These are phyloP conservation scores for Apiospora phragmitis DNA, from an alignment of 2,329 filamentous ascomycete species.

Conservation along the genomic window DNA sequence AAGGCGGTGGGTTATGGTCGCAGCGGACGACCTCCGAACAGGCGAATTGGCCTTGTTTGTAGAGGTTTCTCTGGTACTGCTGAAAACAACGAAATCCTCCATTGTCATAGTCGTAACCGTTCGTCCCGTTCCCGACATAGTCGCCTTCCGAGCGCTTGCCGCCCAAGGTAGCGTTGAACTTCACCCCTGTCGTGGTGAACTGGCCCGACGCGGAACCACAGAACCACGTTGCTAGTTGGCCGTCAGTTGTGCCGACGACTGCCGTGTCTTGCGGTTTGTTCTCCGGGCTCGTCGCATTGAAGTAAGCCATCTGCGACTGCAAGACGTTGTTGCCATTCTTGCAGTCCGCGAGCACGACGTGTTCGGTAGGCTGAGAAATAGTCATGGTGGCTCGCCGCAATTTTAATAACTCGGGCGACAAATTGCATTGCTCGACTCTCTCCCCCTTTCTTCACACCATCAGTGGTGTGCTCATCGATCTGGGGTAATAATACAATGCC, in stretches of 20 bases:
- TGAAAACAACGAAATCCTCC: slow-evolving; percentile 29
- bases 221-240: slow-evolving; percentile 26
- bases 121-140: slow-evolving; percentile 29
- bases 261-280: slow-evolving; percentile 24
- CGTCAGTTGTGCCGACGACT: slow-evolving; percentile 21
- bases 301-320: slow-evolving; percentile 34
- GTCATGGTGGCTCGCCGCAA: not conserved
- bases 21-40: slow-evolving; percentile 31
- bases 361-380: not conserved
- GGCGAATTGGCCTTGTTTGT: slow-evolving; percentile 20
- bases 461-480: too few species aligned
- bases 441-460: not conserved
- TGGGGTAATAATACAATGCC: not conserved
- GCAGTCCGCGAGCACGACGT: slow-evolving; percentile 33
- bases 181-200: slow-evolving; percentile 26
- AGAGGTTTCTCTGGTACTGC: slow-evolving; percentile 18
- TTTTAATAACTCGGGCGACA: not conserved
- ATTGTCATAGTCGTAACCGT: slow-evolving; percentile 23
- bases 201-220: slow-evolving; percentile 23
- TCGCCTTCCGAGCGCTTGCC: slow-evolving; percentile 26
- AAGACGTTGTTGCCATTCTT: slow-evolving; percentile 14
- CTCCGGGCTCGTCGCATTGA: slow-evolving; percentile 13
- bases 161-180: slow-evolving; percentile 28
- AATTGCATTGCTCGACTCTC: not conserved
- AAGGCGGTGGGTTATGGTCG: slow-evolving; percentile 23